A percentile compares a stretch with the other conserved stretches of the same genome.
Conservation (phyloP, 345 rosid species). For the Fremontodendron californicum region DNA sequence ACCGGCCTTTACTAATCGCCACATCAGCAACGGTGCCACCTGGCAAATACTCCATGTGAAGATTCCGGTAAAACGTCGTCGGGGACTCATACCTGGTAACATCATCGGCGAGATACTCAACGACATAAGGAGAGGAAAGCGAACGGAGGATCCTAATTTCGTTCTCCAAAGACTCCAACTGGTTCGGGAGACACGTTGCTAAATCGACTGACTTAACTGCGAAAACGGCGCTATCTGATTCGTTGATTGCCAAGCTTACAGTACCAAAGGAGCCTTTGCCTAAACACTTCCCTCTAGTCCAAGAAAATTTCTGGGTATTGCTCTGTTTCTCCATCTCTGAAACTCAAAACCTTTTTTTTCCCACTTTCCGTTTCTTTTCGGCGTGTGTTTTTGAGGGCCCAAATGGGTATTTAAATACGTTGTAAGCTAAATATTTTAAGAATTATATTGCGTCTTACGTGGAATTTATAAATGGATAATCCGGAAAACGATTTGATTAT, state of each 20-base stretch:
- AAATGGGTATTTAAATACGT: constrained; percentile 9
- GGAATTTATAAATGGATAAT: constrained; percentile 13
- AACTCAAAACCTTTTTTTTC: not conserved
- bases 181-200: constrained; percentile 23
- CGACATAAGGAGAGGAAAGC: constrained; percentile 45
- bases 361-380: not conserved
- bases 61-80: constrained; percentile 42
- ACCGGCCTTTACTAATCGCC: constrained; percentile 4
- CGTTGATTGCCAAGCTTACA: constrained; percentile 36
- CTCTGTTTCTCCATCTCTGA: constrained; percentile 16
- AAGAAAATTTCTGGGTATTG: constrained; percentile 8
- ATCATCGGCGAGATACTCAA: constrained; percentile 51
- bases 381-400: constrained; percentile 17
- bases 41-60: constrained; percentile 58
- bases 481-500: constrained; percentile 19
- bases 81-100: constrained; percentile 25
- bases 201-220: constrained; percentile 58
- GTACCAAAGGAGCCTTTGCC: constrained; percentile 58
- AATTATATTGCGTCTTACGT: not conserved
- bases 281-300: constrained; percentile 47
- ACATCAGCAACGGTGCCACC: constrained; percentile 58
- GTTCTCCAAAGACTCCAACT: constrained; percentile 42
- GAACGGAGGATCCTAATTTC: constrained; percentile 58
- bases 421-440: not conserved
- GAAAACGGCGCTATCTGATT: constrained; percentile 29